Conservation (phyloP, 768 basidiomycete species). For the Russula olivacea region DNA sequence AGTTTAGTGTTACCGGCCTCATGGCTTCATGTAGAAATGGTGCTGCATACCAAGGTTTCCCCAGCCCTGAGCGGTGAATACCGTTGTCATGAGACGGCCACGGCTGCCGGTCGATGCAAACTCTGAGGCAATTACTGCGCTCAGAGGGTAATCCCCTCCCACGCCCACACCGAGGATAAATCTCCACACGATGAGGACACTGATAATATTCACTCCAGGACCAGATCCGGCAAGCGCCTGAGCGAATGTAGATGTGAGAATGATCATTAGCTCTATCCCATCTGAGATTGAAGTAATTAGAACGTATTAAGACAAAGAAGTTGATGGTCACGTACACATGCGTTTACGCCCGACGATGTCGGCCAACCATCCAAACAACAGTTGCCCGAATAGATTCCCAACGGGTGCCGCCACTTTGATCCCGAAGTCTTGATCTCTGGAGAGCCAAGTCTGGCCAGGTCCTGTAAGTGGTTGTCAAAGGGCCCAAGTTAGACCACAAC, state of each 20-base stretch:
- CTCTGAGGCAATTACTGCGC: conserved; percentile 83
- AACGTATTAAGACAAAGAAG: neutral
- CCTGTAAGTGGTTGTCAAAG: neutral
- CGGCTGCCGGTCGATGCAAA: conserved; percentile 72
- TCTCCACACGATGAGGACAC: conserved; percentile 75
- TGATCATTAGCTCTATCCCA: conserved; percentile 72
- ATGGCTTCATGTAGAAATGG: neutral
- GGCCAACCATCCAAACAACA: conserved; percentile 42
- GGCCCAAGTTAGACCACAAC: neutral
- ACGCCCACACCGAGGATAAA: conserved; percentile 81
- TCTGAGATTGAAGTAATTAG: conserved; percentile 34
- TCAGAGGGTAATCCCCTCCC: conserved; percentile 84
- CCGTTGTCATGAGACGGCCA: conserved; percentile 84
- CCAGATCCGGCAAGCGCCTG: conserved; percentile 72
- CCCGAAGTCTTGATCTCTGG: conserved; percentile 31
- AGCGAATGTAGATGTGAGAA: conserved; percentile 70
- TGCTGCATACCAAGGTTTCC: conserved; percentile 59
- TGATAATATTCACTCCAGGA: conserved; percentile 65
- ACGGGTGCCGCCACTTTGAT: conserved; percentile 40
- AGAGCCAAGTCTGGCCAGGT: neutral
- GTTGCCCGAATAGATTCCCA: conserved; percentile 38
- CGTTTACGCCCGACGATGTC: conserved; percentile 39
- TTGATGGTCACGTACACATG: conserved; percentile 49
- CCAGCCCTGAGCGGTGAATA: conserved; percentile 87
- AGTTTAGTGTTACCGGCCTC: neutral